phyloP scores from a whole-genome alignment of 2,329 filamentous ascomycete species.

The Phaeophleospora eucalypticola region DNA sequence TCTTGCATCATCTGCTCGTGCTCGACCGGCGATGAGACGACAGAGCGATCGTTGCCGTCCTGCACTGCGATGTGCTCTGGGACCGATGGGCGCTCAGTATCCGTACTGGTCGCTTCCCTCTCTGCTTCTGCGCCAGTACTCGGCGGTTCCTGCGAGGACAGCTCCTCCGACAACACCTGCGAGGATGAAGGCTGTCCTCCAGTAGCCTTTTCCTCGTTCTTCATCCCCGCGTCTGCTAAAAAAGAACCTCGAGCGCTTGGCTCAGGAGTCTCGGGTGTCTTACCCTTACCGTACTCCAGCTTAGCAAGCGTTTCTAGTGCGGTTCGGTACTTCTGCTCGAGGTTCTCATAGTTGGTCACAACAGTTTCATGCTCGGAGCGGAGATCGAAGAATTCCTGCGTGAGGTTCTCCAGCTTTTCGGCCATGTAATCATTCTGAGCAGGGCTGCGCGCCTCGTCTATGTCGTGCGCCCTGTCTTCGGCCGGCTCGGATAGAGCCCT shows the following conservation, averaged over 20 bases:
- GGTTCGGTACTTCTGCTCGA: conserved; percentile 87
- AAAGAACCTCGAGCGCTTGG: conserved; percentile 65
- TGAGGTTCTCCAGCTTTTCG: conserved; percentile 88
- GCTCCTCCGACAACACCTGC: conserved; percentile 88
- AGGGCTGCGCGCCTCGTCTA: conserved; percentile 57
- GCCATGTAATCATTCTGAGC: conserved; percentile 81
- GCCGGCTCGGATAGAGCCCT: conserved; percentile 8
- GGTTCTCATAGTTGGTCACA: conserved; percentile 65
- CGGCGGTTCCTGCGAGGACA: conserved; percentile 81
- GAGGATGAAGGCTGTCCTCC: conserved; percentile 68
- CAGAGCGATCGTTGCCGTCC: background rate
- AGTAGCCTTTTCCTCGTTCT: conserved; percentile 35
- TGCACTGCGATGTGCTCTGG: background rate
- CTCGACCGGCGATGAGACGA: conserved; percentile 32
- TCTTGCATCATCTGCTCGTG: conserved; percentile 64
- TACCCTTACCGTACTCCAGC: conserved; percentile 65
- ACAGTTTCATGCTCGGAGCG: conserved; percentile 86
- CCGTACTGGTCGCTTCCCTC: conserved; percentile 9
- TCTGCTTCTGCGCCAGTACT: conserved; percentile 37
- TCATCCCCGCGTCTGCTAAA: conserved; percentile 72
- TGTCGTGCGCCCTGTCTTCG: conserved; percentile 7
- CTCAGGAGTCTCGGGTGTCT: conserved; percentile 54
- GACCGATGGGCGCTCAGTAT: conserved; percentile 9
- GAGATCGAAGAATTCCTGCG: conserved; percentile 85
- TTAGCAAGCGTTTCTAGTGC: conserved; percentile 76